Conservation (phyloP, 192 early-diverging fungal species). For the Rhizophagus sp. region DNA sequence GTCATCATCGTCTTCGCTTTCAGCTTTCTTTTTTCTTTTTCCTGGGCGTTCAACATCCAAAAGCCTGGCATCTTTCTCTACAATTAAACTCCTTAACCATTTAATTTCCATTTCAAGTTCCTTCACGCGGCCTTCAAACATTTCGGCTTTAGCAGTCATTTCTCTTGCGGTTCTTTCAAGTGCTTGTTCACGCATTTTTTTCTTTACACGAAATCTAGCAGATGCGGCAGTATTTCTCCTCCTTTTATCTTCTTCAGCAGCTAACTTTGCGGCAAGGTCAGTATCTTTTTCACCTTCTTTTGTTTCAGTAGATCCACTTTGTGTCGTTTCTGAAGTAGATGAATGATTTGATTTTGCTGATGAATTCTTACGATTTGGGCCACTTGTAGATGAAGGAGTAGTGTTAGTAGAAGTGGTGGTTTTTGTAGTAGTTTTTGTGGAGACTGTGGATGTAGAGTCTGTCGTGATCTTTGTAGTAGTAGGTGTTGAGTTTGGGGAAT, state of each 20-base stretch:
- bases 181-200: slow-evolving; percentile 87
- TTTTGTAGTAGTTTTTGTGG: background rate
- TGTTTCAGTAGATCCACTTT: background rate
- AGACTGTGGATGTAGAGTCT: background rate
- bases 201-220: slow-evolving; percentile 93
- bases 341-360: background rate
- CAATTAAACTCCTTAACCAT: slow-evolving; percentile 83
- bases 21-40: background rate
- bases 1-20: background rate
- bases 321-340: background rate
- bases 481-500: background rate
- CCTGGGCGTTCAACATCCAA: slow-evolving; percentile 24
- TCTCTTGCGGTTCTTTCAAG: slow-evolving; percentile 81
- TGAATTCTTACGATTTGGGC: background rate
- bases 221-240: slow-evolving; percentile 94
- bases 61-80: slow-evolving; percentile 63
- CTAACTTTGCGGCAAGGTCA: slow-evolving; percentile 32
- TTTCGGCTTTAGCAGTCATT: slow-evolving; percentile 74
- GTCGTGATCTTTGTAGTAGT: background rate
- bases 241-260: slow-evolving; percentile 84
- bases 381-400: background rate
- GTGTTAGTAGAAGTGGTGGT: background rate
- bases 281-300: slow-evolving; percentile 9
- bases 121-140: slow-evolving; percentile 73
- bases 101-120: slow-evolving; percentile 93